phyloP scores from a whole-genome alignment of 2,329 filamentous ascomycete species.

The Periconia sp. region DNA sequence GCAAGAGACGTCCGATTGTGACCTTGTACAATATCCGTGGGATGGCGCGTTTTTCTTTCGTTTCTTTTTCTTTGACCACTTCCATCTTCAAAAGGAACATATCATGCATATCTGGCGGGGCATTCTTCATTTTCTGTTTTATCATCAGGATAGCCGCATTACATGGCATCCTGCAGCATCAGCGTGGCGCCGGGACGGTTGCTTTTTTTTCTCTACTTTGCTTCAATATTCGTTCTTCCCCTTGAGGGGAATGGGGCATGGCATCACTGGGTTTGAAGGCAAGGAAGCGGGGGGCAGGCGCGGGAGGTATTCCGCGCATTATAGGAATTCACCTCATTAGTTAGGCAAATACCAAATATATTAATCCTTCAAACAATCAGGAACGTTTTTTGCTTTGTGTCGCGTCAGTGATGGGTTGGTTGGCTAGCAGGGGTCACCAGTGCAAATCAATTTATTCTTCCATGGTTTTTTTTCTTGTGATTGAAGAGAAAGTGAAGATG shows the following conservation, averaged over 20 bases:
- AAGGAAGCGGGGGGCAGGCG: too few relatives aligned
- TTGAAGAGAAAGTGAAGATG: too few relatives aligned
- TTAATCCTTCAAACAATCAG: too few relatives aligned
- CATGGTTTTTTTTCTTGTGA: too few relatives aligned
- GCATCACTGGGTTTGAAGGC: background rate
- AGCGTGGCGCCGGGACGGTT: background rate
- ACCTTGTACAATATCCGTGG: background rate
- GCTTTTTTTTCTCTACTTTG: background rate
- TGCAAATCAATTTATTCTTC: too few relatives aligned
- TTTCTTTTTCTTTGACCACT: constrained; percentile 9
- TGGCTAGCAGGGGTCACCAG: too few relatives aligned
- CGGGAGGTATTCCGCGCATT: too few relatives aligned
- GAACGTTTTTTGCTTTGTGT: too few relatives aligned
- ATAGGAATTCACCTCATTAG: too few relatives aligned
- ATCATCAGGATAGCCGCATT: constrained; percentile 15
- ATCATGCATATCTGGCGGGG: constrained; percentile 25
- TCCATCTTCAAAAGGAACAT: background rate
- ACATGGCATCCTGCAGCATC: constrained; percentile 16
- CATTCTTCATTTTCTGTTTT: constrained; percentile 4
- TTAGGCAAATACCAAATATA: too few relatives aligned
- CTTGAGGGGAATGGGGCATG: background rate
- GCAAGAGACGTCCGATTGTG: background rate
- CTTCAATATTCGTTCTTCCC: background rate
- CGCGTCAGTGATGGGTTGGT: too few relatives aligned
- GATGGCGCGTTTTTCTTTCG: constrained; percentile 8